These are phyloP conservation scores for Colletotrichum tropicale DNA, from an alignment of 2,329 filamentous ascomycete genomes.

Conservation along the genomic window DNA sequence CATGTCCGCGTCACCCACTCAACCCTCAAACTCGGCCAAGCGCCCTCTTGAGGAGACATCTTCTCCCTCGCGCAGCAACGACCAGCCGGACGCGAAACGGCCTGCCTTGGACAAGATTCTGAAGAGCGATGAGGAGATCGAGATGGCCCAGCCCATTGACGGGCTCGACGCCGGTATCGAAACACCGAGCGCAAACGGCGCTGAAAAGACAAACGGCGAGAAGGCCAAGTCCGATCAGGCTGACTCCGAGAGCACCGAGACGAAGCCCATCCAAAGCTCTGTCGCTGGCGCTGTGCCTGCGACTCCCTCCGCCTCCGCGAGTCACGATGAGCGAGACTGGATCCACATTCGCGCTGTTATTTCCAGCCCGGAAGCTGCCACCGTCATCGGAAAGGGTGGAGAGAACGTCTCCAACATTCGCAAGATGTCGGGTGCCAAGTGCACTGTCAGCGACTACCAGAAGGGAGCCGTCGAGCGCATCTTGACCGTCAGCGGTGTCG, in stretches of 20 bases:
- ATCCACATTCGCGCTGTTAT: conserved; percentile 97
- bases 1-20: conserved; percentile 76
- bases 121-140: conserved; percentile 66
- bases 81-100: conserved; percentile 96
- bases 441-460: conserved; percentile 97
- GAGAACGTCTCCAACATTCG: conserved; percentile 98
- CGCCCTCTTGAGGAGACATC: conserved; percentile 96
- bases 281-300: conserved; percentile 37
- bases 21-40: conserved; percentile 77
- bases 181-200: conserved; percentile 52
- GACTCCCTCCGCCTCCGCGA: conserved; percentile 48
- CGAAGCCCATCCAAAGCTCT: conserved; percentile 49
- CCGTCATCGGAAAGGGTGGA: conserved; percentile 97
- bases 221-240: conserved; percentile 66
- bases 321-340: conserved; percentile 92
- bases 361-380: conserved; percentile 95
- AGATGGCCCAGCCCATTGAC: conserved; percentile 45
- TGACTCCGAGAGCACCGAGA: conserved; percentile 58
- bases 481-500: conserved; percentile 92
- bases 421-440: conserved; percentile 94
- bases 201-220: conserved; percentile 53
- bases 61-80: conserved; percentile 86
- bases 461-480: conserved; percentile 97
- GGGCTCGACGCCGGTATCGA: conserved; percentile 36
- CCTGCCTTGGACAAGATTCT: conserved; percentile 92